phyloP scores from a whole-genome alignment of 495 filamentous ascomycete genomes.

The Thermothielavioides terrestris region DNA sequence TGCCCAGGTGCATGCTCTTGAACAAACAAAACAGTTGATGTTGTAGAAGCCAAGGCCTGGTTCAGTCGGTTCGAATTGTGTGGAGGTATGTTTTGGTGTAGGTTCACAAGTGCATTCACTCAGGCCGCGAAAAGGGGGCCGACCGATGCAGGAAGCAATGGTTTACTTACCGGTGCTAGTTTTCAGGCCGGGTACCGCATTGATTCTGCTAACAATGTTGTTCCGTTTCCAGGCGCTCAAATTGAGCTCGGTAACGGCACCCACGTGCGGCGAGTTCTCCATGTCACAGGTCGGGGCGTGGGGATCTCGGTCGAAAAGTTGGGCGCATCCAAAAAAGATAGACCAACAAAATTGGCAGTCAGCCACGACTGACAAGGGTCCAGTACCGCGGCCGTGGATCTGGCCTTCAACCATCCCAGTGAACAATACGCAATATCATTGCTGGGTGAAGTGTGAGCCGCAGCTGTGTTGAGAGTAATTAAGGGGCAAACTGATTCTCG shows the following conservation, averaged over 20 bases:
- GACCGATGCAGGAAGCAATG: too few species aligned
- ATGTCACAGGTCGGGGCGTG: slow-evolving; percentile 14
- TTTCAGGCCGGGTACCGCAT: slow-evolving; percentile 40
- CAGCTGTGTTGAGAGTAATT: neutral
- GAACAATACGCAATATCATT: too few species aligned
- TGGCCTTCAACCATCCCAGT: neutral
- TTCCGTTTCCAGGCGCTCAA: slow-evolving; percentile 35
- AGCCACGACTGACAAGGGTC: neutral
- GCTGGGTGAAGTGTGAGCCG: neutral
- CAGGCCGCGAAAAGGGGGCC: too few species aligned
- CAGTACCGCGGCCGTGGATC: neutral
- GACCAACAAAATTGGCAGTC: neutral
- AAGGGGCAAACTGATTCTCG: too few species aligned
- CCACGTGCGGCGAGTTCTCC: slow-evolving; percentile 26
- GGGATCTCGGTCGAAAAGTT: neutral
- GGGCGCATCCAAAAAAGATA: neutral
- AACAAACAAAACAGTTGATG: slow-evolving; percentile 1
- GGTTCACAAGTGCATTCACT: too few species aligned
- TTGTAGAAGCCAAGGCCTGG: too few species aligned
- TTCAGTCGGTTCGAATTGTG: too few species aligned
- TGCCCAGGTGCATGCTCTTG: too few species aligned
- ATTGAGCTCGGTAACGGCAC: slow-evolving; percentile 37
- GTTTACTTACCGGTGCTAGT: slow-evolving; percentile 45
- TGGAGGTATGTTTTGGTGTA: too few species aligned
- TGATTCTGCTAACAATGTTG: slow-evolving; percentile 38